Percentiles rank a stretch among this genome's conserved stretches.
phyloP scores from a whole-genome alignment of 2,329 filamentous ascomycete genomes.

The Gnomoniopsis smithogilvyi region DNA sequence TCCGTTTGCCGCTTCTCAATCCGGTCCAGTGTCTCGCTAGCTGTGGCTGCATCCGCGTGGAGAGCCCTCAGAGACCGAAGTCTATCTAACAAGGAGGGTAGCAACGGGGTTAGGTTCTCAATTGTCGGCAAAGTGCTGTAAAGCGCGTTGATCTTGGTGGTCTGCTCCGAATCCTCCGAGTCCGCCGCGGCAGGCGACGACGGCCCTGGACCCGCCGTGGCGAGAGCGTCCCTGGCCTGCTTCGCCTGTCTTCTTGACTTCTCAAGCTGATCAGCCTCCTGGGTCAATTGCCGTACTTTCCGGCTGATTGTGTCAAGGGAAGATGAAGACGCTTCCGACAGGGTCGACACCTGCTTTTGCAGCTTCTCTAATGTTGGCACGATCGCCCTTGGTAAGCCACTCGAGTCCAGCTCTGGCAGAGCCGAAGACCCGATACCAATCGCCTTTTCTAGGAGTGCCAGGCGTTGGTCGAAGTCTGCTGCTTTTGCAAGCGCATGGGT shows the following conservation, averaged over 20 bases:
- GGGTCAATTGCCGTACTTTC: constrained; percentile 65
- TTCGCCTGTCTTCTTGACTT: constrained; percentile 63
- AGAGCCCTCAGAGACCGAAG: constrained; percentile 79
- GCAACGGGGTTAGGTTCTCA: constrained; percentile 76
- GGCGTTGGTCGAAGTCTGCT: constrained; percentile 81
- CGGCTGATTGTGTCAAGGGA: constrained; percentile 71
- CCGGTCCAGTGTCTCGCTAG: constrained; percentile 71
- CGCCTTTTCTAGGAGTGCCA: constrained; percentile 74
- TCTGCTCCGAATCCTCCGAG: constrained; percentile 62
- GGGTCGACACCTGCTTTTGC: constrained; percentile 73
- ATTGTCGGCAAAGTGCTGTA: constrained; percentile 88
- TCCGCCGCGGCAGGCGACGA: constrained; percentile 31
- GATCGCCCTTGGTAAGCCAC: constrained; percentile 63
- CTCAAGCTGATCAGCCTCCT: constrained; percentile 70
- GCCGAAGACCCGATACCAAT: constrained; percentile 74
- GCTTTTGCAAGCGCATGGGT: constrained; percentile 73
- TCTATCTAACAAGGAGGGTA: constrained; percentile 82
- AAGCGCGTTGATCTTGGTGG: constrained; percentile 84
- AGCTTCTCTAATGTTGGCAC: constrained; percentile 78
- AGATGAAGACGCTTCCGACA: constrained; percentile 69
- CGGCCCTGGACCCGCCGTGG: constrained; percentile 33
- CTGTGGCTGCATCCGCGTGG: constrained; percentile 82
- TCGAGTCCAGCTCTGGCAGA: constrained; percentile 58
- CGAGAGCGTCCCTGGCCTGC: constrained; percentile 57
- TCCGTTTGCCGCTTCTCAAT: constrained; percentile 78